Evolutionary conservation across 73 alveolate species (phyloP).

Genomic region (Urostyla sp.): DNA sequence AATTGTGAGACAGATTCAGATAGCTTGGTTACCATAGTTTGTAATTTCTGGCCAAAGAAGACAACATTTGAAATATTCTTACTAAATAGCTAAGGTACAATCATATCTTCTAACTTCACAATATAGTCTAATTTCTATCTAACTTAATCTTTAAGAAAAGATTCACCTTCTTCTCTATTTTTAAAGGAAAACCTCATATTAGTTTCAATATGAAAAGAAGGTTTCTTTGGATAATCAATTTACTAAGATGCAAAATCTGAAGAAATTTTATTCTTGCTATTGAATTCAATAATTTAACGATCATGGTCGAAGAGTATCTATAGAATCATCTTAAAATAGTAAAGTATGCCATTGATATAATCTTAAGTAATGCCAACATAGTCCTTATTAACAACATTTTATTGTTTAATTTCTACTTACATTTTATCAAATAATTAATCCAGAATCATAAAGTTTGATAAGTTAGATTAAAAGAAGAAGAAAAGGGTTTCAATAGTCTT

Average conservation of each 20-base stretch:
- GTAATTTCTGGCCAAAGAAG: constrained; percentile 5
- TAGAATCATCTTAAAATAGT: constrained; percentile 19
- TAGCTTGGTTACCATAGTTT: background rate
- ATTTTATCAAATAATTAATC: background rate
- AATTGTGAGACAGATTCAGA: background rate
- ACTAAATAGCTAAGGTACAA: constrained; percentile 15
- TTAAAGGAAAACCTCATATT: constrained; percentile 37
- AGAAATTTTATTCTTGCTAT: background rate
- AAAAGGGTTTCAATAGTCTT: background rate
- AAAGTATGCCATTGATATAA: constrained; percentile 18
- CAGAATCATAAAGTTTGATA: constrained; percentile 3
- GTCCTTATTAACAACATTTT: background rate
- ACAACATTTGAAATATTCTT: constrained; percentile 18
- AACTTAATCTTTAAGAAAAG: constrained; percentile 38
- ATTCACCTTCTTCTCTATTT: constrained; percentile 32
- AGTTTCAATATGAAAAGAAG: constrained; percentile 30
- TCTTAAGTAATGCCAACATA: constrained; percentile 17
- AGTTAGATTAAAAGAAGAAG: constrained; percentile 21
- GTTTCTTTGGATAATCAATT: background rate
- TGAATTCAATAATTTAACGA: constrained; percentile 7
- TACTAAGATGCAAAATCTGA: background rate
- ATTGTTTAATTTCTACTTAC: background rate
- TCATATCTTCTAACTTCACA: constrained; percentile 23
- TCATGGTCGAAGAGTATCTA: constrained; percentile 51
- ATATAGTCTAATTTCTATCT: constrained; percentile 22